phyloP scores from a whole-genome alignment of 352 stramenopile species.

The Globisporangium splendens region DNA sequence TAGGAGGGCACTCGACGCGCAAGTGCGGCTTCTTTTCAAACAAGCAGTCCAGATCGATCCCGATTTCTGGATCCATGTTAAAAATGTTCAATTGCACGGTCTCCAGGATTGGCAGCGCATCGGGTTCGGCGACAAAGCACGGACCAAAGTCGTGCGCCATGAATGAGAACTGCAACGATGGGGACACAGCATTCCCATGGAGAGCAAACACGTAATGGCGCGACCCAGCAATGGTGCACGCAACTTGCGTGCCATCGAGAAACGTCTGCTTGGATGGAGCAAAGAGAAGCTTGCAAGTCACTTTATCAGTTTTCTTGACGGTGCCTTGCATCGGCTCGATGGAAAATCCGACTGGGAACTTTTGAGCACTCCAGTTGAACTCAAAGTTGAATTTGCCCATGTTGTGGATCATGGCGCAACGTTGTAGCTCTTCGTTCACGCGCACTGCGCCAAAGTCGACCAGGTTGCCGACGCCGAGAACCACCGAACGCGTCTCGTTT shows the following conservation, averaged over 20 bases:
- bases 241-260: constrained; percentile 67
- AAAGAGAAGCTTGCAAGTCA: constrained; percentile 73
- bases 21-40: constrained; percentile 88
- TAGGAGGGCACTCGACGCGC: constrained; percentile 81
- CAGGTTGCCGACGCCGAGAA: constrained; percentile 28
- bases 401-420: constrained; percentile 85
- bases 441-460: constrained; percentile 89
- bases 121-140: constrained; percentile 88
- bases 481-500: constrained; percentile 30
- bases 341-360: constrained; percentile 35
- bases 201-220: constrained; percentile 79
- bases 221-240: constrained; percentile 85
- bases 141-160: constrained; percentile 88
- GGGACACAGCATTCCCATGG: constrained; percentile 71
- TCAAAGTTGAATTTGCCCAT: constrained; percentile 95
- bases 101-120: constrained; percentile 54
- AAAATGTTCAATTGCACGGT: constrained; percentile 61
- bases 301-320: constrained; percentile 87
- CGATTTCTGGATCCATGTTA: constrained; percentile 83
- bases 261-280: constrained; percentile 64
- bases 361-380: constrained; percentile 75
- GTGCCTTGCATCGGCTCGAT: constrained; percentile 80
- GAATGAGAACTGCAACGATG: constrained; percentile 89
- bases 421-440: constrained; percentile 74
- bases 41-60: constrained; percentile 86